Evolutionary conservation across 495 filamentous ascomycete species (phyloP), one percentile per base, ranked within the genome.

Genomic region (Saxophila tyrrhenica): DNA sequence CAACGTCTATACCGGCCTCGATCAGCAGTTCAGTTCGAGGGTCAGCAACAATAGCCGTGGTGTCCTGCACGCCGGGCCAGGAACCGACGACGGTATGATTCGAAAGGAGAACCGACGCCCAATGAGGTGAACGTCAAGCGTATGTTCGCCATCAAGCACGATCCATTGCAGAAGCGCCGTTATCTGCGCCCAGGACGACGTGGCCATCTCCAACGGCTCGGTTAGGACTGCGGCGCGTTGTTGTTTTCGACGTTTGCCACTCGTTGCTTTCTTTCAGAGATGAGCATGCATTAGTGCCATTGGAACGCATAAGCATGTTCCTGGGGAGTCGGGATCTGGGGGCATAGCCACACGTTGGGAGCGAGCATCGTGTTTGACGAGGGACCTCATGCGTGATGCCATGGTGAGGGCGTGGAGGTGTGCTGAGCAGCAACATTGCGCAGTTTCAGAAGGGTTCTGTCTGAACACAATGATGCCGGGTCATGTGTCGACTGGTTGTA

Each of bases 281-380:
- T 35, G 48, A 29, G 25, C 48, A 22, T 50, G 48, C 48, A 50
- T 50, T 50, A 50, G 25, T 50, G 15, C n/a, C 41, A n/a, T 44
- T 44, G 15, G 41, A 44, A n/a, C 41, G n/a, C n/a, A n/a, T n/a
- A n/a, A n/a, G n/a, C n/a, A n/a, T n/a, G n/a, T n/a, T n/a, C n/a
- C 29, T 35, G 5, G 7, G 29, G 7, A 35, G 13, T 35, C 29
- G 29, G 13, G 5, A 35, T 35, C 29, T 35, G 29, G 29, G 13
- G 29, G 13, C 7, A 35, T 13, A 13, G 29, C 29, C 29, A 35
- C 29, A 35, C 7, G 7, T 7, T 5, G 29, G 7, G 29, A 5
- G 5, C 7, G 13, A 35, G 29, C 29, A 13, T 35, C 29, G 29
- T 35, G 29, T 35, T 13, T 7, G 29, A 35, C 7, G 29, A 13